A percentile compares a stretch with the other conserved stretches of the same genome.
phyloP scores from a whole-genome alignment of 257 asterid genomes.

The Coffea eugenioides region DNA sequence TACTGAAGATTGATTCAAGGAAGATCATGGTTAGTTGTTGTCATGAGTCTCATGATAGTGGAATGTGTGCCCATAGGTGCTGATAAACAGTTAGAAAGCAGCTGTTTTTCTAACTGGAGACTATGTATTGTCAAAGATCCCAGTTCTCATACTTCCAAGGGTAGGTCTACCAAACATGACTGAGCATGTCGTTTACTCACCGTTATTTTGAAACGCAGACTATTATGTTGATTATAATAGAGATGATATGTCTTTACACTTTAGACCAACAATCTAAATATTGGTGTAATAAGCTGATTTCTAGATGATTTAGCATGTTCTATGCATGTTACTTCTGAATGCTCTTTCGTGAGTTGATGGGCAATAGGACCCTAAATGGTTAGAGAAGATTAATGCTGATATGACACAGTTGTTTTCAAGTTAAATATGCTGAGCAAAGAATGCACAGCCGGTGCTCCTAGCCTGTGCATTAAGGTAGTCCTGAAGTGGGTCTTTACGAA shows the following conservation, averaged over 20 bases:
- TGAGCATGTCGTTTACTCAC: neutral
- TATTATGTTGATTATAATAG: neutral
- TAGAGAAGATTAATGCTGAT: constrained; percentile 1
- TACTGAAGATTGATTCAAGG: neutral
- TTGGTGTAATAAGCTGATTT: neutral
- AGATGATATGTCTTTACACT: neutral
- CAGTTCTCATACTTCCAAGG: neutral
- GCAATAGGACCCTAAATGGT: neutral
- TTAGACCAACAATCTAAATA: neutral
- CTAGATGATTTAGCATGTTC: neutral
- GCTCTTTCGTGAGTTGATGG: neutral
- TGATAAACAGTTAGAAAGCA: neutral
- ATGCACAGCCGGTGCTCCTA: neutral
- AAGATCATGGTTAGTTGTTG: neutral
- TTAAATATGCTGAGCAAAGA: neutral
- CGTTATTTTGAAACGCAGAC: neutral
- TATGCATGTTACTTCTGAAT: neutral
- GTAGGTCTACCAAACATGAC: neutral
- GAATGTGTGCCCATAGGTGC: neutral
- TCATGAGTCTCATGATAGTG: neutral
- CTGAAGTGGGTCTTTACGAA: neutral
- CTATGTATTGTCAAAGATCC: neutral
- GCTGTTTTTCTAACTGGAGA: neutral
- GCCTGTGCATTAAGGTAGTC: neutral
- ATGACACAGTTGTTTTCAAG: neutral